phyloP scores from a whole-genome alignment of 305 asterid species.

The Rubia tinctorum region DNA sequence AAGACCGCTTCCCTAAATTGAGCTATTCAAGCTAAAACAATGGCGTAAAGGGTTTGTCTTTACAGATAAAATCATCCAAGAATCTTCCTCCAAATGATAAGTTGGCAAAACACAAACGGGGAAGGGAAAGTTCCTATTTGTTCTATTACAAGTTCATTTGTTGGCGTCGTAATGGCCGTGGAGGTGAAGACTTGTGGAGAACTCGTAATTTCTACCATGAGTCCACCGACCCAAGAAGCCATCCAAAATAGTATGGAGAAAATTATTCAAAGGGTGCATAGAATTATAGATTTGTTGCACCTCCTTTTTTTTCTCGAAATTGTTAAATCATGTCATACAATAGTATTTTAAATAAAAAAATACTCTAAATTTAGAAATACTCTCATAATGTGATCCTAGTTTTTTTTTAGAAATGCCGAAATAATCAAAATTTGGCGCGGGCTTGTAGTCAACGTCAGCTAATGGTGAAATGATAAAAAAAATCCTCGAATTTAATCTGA shows the following conservation, averaged over 20 bases:
- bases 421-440: too few relatives aligned
- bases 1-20: not conserved
- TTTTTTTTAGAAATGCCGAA: too few relatives aligned
- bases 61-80: slow-evolving; percentile 3
- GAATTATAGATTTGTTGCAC: not conserved
- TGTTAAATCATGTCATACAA: too few relatives aligned
- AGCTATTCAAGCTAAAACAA: slow-evolving; percentile 1
- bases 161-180: not conserved
- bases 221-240: slow-evolving; percentile 4
- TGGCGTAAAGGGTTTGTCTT: slow-evolving; percentile 1
- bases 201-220: not conserved
- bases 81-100: not conserved
- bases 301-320: not conserved
- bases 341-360: too few relatives aligned
- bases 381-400: too few relatives aligned
- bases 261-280: too few relatives aligned
- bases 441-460: too few relatives aligned
- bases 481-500: too few relatives aligned
- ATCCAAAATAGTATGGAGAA: not conserved
- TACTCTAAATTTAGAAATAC: too few relatives aligned
- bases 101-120: not conserved
- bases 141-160: not conserved
- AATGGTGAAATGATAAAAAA: too few relatives aligned
- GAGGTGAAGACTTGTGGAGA: slow-evolving; percentile 3
- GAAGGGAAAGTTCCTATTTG: not conserved